Evolutionary conservation across 148 eudicot genomes (phyloP).

Genomic region (Vaccinium vitisidaea): DNA sequence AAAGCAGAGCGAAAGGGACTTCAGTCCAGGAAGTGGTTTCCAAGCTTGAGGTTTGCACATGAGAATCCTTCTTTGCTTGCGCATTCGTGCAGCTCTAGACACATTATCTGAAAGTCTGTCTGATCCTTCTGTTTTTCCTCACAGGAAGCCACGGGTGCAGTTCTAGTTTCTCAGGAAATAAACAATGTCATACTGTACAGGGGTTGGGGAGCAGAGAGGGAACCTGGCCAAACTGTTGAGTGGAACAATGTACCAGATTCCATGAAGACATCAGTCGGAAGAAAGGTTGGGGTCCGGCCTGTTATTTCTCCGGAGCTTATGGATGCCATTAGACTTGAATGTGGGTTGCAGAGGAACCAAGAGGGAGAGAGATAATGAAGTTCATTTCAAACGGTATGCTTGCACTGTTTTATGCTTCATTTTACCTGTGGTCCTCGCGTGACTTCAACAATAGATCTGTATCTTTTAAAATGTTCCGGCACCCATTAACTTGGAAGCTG

Average conservation of each 20-base stretch:
- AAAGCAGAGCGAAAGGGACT: constrained; percentile 94
- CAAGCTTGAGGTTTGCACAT: constrained; percentile 67
- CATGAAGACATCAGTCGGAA: constrained; percentile 13
- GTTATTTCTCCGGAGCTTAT: constrained; percentile 70
- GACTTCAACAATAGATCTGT: neutral
- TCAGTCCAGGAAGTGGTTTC: constrained; percentile 79
- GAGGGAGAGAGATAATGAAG: neutral
- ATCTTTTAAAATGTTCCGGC: neutral
- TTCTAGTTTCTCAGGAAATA: constrained; percentile 85
- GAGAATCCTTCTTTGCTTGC: neutral
- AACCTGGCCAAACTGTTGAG: constrained; percentile 25
- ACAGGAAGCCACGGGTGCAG: constrained; percentile 86
- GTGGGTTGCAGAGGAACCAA: constrained; percentile 53
- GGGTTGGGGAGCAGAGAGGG: constrained; percentile 76
- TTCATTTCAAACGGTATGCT: neutral
- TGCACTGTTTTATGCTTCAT: neutral
- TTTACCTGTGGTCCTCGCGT: neutral
- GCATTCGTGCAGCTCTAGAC: constrained; percentile 12
- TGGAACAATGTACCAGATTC: constrained; percentile 1
- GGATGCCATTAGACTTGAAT: constrained; percentile 85
- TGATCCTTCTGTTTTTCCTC: constrained; percentile 19
- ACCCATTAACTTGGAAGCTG: neutral
- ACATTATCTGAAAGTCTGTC: neutral
- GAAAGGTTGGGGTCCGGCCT: constrained; percentile 16
- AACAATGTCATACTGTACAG: constrained; percentile 84